Percentiles rank a stretch among this genome's conserved stretches.
These are phyloP conservation scores for Lachancea cidri DNA, from an alignment of 805 yeast genomes.

Conservation along the genomic window DNA sequence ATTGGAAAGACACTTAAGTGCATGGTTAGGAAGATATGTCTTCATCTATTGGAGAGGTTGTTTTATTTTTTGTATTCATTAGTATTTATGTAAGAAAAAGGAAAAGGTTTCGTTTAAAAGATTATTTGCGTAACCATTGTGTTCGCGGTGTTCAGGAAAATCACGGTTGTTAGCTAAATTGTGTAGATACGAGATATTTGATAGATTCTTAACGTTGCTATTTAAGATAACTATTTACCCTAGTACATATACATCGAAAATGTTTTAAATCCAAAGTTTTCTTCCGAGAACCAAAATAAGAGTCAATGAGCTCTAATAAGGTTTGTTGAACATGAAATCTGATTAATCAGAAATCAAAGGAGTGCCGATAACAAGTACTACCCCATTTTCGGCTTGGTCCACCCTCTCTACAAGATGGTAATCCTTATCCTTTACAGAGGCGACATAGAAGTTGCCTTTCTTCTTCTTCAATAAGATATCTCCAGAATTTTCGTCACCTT, in stretches of 20 bases:
- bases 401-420: slow-evolving; percentile 33
- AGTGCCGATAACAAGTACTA: slow-evolving; percentile 37
- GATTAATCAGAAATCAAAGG: slow-evolving; percentile 25
- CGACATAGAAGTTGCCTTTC: slow-evolving; percentile 33
- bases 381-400: slow-evolving; percentile 42
- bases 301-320: neutral
- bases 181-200: neutral
- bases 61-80: no score
- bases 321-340: neutral
- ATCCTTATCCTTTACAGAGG: slow-evolving; percentile 32
- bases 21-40: neutral
- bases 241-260: neutral
- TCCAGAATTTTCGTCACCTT: slow-evolving; percentile 32
- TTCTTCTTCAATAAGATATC: slow-evolving; percentile 35
- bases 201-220: neutral
- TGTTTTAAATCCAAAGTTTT: neutral
- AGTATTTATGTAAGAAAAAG: neutral
- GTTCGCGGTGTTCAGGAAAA: no score
- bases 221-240: neutral
- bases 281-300: neutral
- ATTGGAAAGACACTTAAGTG: neutral
- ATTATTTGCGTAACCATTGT: no score
- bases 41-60: neutral
- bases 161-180: no score
- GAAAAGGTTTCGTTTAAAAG: neutral